Base-by-base conservation (phyloP, 768 basidiomycete genomes). In the Russula ochroleuca region DNA sequence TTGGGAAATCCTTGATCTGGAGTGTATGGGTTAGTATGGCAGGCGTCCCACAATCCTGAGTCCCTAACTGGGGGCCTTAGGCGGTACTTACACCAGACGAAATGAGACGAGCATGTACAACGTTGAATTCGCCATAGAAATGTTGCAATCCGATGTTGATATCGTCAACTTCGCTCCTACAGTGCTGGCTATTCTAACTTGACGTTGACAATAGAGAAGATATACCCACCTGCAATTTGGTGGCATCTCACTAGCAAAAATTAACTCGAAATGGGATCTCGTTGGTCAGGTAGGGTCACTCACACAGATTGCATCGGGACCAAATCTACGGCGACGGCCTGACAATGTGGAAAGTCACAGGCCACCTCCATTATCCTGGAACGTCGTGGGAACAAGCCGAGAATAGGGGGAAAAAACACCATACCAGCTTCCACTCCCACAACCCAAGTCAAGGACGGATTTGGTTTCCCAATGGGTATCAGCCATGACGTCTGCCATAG, bases 121-220 rank as follows among this genome's bases (percentile, higher is more conserved):
- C 85, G 69, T 92, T 81, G 75, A 91, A 92, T 63, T 85, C 81
- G 11, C 85, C 85, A 69, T 87, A 89, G 72, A 85, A 91, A 74
- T 92, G 90, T 68, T 91, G 88, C 25, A 92, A 76, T 3, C 90
- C 90, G 19, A 91, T 82, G 74, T 92, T 92, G 71, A 92, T 85
- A 71, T 92, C 90, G 71, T 92, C 90, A 9, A 91, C 81, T 73
- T 92, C 90, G 69, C 86, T 89, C 77, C 89, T 91, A 66, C 33
- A 69, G 57, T 56, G 58, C 65, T 55, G 40, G 33, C 63, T 56
- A 28, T 28, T 62, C 38, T 37, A 47, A 57, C 66, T 37, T 15
- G 43, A 31, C 7, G 38, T 41, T n/a, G 14, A 40, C 40, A 10
- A 31, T 28, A 17, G 8, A 23, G 37, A 50, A 41, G 11, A 41